These are phyloP conservation scores for Mucor saturninus DNA, from an alignment of 371 early-diverging fungal species.

Conservation along the genomic window DNA sequence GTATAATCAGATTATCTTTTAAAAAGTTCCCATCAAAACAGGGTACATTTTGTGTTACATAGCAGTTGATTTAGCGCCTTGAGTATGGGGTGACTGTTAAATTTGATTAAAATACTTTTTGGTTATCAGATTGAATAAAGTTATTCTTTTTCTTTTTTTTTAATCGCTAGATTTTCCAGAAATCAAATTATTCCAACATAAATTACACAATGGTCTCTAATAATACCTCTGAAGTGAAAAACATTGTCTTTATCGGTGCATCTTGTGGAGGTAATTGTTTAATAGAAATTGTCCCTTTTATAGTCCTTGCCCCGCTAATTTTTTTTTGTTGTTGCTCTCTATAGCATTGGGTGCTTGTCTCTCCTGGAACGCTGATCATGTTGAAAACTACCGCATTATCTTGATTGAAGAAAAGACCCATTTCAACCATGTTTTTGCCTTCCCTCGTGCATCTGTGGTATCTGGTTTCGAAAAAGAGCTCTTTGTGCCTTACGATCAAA, in stretches of 20 bases:
- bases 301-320: background rate
- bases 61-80: background rate
- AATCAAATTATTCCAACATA: background rate
- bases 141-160: background rate
- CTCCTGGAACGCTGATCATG: slow-evolving; percentile 40
- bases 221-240: slow-evolving; percentile 34
- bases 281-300: too few relatives aligned
- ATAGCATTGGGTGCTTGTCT: slow-evolving; percentile 43
- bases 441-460: slow-evolving; percentile 64
- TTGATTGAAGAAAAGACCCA: slow-evolving; percentile 65
- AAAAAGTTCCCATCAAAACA: too few relatives aligned
- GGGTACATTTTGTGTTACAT: too few relatives aligned
- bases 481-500: slow-evolving; percentile 60
- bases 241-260: slow-evolving; percentile 61
- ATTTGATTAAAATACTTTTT: background rate
- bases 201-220: slow-evolving; percentile 13
- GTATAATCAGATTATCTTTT: too few relatives aligned
- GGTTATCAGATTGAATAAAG: slow-evolving; percentile 1
- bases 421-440: slow-evolving; percentile 68
- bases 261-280: slow-evolving; percentile 49
- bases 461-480: slow-evolving; percentile 66
- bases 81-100: background rate
- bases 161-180: slow-evolving; percentile 2
- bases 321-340: background rate
- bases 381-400: slow-evolving; percentile 54